A percentile compares a stretch with the other conserved stretches of the same genome.
Conservation (phyloP, 2,329 filamentous ascomycete species). For the Aureobasidium pullulans region DNA sequence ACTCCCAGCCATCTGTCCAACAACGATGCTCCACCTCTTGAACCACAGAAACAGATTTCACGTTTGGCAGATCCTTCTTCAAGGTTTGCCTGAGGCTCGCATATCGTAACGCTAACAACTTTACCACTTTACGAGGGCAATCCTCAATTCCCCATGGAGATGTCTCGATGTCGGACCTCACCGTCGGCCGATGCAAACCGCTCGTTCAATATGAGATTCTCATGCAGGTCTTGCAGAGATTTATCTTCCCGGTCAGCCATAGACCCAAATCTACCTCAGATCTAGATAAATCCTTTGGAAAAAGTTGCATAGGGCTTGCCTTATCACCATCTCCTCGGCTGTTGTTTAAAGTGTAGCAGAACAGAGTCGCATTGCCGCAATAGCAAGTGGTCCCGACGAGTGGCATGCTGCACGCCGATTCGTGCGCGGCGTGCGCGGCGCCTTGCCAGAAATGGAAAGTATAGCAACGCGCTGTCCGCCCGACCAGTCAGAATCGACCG, state of each 20-base stretch:
- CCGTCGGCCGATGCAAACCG: neutral
- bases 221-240: neutral
- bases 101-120: neutral
- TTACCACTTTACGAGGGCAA: neutral
- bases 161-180: neutral
- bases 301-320: neutral
- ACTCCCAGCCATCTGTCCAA: neutral
- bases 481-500: neutral
- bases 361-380: neutral
- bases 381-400: neutral
- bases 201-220: neutral
- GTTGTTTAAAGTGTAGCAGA: neutral
- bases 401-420: neutral
- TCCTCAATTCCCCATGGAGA: neutral
- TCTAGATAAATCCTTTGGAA: neutral
- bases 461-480: neutral
- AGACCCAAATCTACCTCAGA: neutral
- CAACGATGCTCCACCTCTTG: neutral
- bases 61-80: neutral
- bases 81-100: neutral
- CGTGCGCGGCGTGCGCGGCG: conserved; percentile 2
- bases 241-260: neutral
- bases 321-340: neutral
- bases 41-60: neutral
- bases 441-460: neutral